These are phyloP conservation scores for Fusarium burgessii DNA, from an alignment of 2,329 filamentous ascomycete species.

Conservation along the genomic window DNA sequence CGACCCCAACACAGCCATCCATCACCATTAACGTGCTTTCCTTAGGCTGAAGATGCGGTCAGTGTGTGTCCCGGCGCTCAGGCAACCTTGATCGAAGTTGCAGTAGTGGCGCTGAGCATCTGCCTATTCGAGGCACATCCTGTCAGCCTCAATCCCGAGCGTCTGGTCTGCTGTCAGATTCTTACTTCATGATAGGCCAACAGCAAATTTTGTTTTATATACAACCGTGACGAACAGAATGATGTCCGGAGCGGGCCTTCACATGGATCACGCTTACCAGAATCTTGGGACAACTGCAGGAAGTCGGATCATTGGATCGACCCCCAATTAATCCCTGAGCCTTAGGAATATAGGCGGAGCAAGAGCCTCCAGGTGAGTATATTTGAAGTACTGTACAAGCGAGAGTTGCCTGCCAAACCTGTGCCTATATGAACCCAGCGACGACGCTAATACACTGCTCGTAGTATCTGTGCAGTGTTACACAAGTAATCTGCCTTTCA, in stretches of 20 bases:
- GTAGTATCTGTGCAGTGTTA: background rate
- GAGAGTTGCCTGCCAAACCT: background rate
- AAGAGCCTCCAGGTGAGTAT: slow-evolving; percentile 10
- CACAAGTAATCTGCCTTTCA: background rate
- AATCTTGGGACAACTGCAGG: slow-evolving; percentile 7
- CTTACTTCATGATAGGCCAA: slow-evolving; percentile 37
- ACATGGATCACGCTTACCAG: slow-evolving; percentile 37
- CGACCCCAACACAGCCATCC: slow-evolving; percentile 12
- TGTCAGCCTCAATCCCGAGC: slow-evolving; percentile 35
- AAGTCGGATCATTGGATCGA: slow-evolving; percentile 17
- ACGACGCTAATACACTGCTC: background rate
- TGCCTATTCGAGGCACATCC: slow-evolving; percentile 31
- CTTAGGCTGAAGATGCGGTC: slow-evolving; percentile 22
- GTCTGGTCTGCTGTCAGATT: slow-evolving; percentile 40
- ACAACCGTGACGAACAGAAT: slow-evolving; percentile 30
- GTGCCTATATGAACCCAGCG: slow-evolving; percentile 12
- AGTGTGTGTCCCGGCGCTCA: slow-evolving; percentile 11
- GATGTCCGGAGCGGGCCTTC: slow-evolving; percentile 32
- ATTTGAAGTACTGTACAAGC: slow-evolving; percentile 5
- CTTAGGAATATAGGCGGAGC: slow-evolving; percentile 14
- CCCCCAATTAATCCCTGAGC: slow-evolving; percentile 21
- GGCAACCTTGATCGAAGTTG: slow-evolving; percentile 24
- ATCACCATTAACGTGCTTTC: slow-evolving; percentile 9
- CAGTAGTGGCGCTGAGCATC: slow-evolving; percentile 23
- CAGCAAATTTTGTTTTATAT: slow-evolving; percentile 8